phyloP scores from a whole-genome alignment of 805 yeast genomes.

The Schizosaccharomyces pombe region DNA sequence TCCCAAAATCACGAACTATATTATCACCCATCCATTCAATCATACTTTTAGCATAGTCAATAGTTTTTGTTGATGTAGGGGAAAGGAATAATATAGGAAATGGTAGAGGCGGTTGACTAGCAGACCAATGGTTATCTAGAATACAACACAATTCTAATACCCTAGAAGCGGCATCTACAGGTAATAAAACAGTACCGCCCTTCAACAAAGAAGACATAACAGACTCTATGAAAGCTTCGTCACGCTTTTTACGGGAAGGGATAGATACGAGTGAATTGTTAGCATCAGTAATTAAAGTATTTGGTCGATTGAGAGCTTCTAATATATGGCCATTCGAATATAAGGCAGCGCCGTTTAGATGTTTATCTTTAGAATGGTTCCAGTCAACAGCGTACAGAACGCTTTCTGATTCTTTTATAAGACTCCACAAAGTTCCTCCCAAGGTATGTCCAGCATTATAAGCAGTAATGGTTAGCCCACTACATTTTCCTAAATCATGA shows the following conservation, averaged over 20 bases:
- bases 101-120: conserved; percentile 15
- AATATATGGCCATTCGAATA: conserved; percentile 42
- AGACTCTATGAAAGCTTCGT: conserved; percentile 16
- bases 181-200: conserved; percentile 65
- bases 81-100: conserved; percentile 53
- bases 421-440: conserved; percentile 81
- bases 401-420: conserved; percentile 51
- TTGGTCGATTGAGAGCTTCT: conserved; percentile 18
- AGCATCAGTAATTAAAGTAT: neutral
- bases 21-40: conserved; percentile 87
- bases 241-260: neutral
- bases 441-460: conserved; percentile 77
- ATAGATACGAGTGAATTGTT: neutral
- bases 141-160: conserved; percentile 55
- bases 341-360: conserved; percentile 45
- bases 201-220: conserved; percentile 42
- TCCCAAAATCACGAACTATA: conserved; percentile 69
- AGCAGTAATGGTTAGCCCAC: conserved; percentile 36
- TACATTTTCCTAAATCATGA: neutral
- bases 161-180: conserved; percentile 60
- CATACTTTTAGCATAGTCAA: conserved; percentile 69
- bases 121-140: conserved; percentile 41
- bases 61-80: conserved; percentile 50
- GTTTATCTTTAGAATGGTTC: conserved; percentile 82
- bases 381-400: conserved; percentile 77